Conservation (phyloP, 2,329 filamentous ascomycete species). For the Helicocarpus griseus region DNA sequence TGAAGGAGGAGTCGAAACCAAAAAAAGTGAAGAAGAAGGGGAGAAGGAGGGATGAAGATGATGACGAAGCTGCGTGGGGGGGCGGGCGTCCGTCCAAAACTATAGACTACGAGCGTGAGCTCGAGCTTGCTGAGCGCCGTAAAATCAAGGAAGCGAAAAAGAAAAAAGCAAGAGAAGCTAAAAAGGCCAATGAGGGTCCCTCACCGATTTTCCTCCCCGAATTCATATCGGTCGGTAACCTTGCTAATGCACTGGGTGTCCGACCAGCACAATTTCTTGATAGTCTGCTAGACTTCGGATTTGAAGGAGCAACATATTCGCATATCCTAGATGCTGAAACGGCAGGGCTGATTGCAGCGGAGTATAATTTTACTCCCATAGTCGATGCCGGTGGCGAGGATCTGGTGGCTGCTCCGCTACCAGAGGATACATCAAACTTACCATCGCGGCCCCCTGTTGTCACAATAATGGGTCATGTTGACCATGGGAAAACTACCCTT, state of each 20-base stretch:
- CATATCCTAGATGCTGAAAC: constrained; percentile 87
- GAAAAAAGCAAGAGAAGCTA: constrained; percentile 36
- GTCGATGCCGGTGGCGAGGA: constrained; percentile 60
- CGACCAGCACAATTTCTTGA: constrained; percentile 59
- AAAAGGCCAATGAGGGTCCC: constrained; percentile 35
- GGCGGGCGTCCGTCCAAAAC: background rate
- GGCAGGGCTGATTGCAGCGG: constrained; percentile 77
- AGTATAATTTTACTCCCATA: constrained; percentile 84
- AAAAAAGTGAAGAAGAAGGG: constrained; percentile 1
- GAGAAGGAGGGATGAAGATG: background rate
- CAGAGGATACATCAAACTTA: constrained; percentile 57
- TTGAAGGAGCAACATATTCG: constrained; percentile 71
- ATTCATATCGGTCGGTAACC: constrained; percentile 77
- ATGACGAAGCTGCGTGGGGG: background rate
- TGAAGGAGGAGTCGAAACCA: background rate
- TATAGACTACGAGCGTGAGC: background rate
- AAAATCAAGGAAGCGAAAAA: constrained; percentile 15
- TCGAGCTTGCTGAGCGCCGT: background rate
- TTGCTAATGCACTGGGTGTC: constrained; percentile 66
- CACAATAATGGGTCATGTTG: constrained; percentile 98
- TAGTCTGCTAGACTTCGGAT: constrained; percentile 77
- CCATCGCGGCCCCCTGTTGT: constrained; percentile 81
- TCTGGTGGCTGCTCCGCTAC: constrained; percentile 57
- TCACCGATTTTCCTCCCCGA: constrained; percentile 71
- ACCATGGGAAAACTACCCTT: constrained; percentile 96